These are phyloP conservation scores for Clarireedia homoeocarpa DNA, from an alignment of 2,329 filamentous ascomycete genomes.

Conservation along the genomic window DNA sequence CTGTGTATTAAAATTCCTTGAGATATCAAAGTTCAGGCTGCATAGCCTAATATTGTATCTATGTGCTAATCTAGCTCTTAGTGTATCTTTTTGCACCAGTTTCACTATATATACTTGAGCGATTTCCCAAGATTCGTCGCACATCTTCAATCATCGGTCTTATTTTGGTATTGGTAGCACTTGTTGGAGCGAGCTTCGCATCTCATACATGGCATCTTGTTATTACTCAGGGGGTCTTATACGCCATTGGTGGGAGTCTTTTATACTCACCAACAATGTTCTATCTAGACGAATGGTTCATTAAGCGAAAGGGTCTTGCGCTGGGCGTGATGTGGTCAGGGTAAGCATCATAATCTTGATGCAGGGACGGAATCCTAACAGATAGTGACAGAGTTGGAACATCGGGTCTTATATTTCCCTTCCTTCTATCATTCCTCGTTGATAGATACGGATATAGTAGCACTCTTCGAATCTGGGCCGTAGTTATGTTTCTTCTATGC, in stretches of 20 bases:
- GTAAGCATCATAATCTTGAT: slow-evolving; percentile 9
- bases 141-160: slow-evolving; percentile 30
- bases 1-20: no score
- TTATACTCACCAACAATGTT: slow-evolving; percentile 34
- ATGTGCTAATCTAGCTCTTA: neutral
- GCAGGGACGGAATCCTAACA: neutral
- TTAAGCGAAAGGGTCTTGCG: slow-evolving; percentile 37
- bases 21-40: no score
- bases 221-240: slow-evolving; percentile 39
- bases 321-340: slow-evolving; percentile 41
- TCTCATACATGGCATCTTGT: slow-evolving; percentile 36
- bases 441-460: slow-evolving; percentile 32
- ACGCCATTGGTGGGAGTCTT: slow-evolving; percentile 35
- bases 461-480: slow-evolving; percentile 34
- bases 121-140: slow-evolving; percentile 29
- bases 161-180: slow-evolving; percentile 28
- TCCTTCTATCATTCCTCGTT: slow-evolving; percentile 35
- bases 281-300: slow-evolving; percentile 43
- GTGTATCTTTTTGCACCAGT: slow-evolving; percentile 23
- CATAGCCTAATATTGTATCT: no score
- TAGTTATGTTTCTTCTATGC: slow-evolving; percentile 32
- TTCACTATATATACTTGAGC: slow-evolving; percentile 16
- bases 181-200: slow-evolving; percentile 37
- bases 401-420: slow-evolving; percentile 28
- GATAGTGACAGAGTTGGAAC: slow-evolving; percentile 9